A percentile compares a stretch with the other conserved stretches of the same genome.
These are phyloP conservation scores for Sphaerosporella brunnea DNA, from an alignment of 495 filamentous ascomycete genomes.

Conservation along the genomic window DNA sequence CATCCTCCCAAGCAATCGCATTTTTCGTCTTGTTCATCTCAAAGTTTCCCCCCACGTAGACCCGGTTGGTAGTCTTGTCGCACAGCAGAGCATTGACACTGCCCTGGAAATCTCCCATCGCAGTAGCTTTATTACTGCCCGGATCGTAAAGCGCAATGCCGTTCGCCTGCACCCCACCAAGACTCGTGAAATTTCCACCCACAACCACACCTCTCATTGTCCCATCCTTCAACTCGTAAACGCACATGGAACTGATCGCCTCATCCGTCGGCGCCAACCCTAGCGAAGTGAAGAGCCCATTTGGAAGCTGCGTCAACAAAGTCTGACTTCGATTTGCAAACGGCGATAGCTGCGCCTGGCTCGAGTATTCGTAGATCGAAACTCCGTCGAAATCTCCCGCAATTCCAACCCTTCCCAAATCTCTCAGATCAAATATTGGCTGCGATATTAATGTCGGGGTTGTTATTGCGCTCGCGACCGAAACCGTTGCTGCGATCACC, in stretches of 20 bases:
- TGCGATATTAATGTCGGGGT: conserved; percentile 52
- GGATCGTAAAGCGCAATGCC: conserved; percentile 70
- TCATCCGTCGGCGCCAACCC: conserved; percentile 63
- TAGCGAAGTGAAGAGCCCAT: conserved; percentile 61
- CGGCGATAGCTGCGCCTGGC: conserved; percentile 51
- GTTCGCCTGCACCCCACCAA: conserved; percentile 54
- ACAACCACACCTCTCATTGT: conserved; percentile 57
- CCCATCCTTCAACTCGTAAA: conserved; percentile 51
- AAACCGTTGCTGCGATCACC: background rate
- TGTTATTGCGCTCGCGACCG: conserved; percentile 39
- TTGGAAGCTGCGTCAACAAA: conserved; percentile 65
- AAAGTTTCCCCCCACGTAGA: conserved; percentile 84
- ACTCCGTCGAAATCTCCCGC: conserved; percentile 83
- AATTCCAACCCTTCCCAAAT: conserved; percentile 68
- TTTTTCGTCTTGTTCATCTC: conserved; percentile 56
- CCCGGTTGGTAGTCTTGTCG: conserved; percentile 61
- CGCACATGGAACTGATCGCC: conserved; percentile 70
- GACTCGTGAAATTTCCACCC: conserved; percentile 90
- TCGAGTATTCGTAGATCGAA: conserved; percentile 70
- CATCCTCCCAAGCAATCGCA: conserved; percentile 63
- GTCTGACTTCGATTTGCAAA: conserved; percentile 61
- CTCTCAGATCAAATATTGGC: conserved; percentile 62
- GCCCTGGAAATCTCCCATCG: conserved; percentile 62
- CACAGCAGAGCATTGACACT: conserved; percentile 66
- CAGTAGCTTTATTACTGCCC: conserved; percentile 43